phyloP scores from a whole-genome alignment of 2,329 filamentous ascomycete genomes.

The Colletotrichum tanaceti region DNA sequence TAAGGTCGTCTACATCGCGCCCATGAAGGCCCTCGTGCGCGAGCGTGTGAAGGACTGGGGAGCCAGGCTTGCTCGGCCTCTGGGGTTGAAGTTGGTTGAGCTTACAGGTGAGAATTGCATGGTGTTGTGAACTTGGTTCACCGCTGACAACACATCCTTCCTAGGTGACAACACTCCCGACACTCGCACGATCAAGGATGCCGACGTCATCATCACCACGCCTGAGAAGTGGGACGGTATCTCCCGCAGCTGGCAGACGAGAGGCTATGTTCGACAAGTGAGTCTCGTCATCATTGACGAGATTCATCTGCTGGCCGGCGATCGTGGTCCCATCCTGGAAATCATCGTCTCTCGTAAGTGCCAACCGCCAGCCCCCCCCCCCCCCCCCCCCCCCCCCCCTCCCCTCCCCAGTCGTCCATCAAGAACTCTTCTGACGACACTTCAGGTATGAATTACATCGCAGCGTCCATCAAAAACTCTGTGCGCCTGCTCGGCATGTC shows the following conservation, averaged over 20 bases:
- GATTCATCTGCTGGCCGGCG: constrained; percentile 95
- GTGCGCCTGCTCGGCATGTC: constrained; percentile 98
- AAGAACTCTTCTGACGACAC: background rate
- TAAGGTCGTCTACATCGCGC: constrained; percentile 98
- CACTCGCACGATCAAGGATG: constrained; percentile 92
- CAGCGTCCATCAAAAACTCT: constrained; percentile 87
- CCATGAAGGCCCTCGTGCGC: constrained; percentile 98
- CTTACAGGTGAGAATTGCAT: constrained; percentile 73
- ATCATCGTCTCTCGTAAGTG: constrained; percentile 82
- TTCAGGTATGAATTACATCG: constrained; percentile 95
- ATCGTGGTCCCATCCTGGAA: constrained; percentile 96
- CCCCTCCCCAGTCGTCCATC: background rate
- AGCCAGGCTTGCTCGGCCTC: constrained; percentile 79
- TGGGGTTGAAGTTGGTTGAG: constrained; percentile 92
- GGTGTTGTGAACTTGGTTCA: background rate
- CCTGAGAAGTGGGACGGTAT: constrained; percentile 99
- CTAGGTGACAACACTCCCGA: constrained; percentile 91
- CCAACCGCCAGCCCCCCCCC: background rate
- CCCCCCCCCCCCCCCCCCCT: no score
- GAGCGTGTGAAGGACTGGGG: constrained; percentile 98
- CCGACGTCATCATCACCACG: constrained; percentile 97
- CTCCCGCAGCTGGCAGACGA: constrained; percentile 97
- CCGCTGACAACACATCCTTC: constrained; percentile 3
- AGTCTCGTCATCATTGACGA: constrained; percentile 98
- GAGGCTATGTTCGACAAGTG: constrained; percentile 94